Evolutionary conservation across 495 filamentous ascomycete genomes (phyloP), one percentile per base, ranked within the genome.

Genomic region (Penicillium mononematosum): DNA sequence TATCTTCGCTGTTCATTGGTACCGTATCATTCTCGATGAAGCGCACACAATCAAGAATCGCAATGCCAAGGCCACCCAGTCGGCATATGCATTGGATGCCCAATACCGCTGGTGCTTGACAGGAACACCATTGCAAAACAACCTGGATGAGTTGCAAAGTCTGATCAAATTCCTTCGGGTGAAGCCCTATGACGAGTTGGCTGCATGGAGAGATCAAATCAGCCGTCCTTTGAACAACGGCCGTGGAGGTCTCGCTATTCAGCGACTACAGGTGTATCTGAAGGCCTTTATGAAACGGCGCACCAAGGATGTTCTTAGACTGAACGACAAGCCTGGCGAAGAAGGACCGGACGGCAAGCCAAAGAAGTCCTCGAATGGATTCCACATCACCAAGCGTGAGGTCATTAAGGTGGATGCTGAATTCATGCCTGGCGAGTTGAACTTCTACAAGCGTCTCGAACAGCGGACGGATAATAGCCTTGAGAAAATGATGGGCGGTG

Each of bases 21-120:
- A 91, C 68, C 89, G 94, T 19, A 84, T 97, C 57, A 93, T 98
- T 49, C 81, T 98, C 16, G 94, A 98, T 59, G 94, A 98, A 75
- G 94, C 94, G 4, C 94, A 97, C 71, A 95, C 89, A 0, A 98
- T 98, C 79, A 98, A 98, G 74, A 98, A 98, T 70, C 86, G 92
- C 24, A 96, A 94, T 65, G 92, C 94, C 16, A 98, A 98, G 74
- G 86, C 87, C 10, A 94, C 94, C 0, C 87, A 96, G 64, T 91
- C 93, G 17, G 88, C 85, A 50, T 98, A 84, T 69, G 87, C 88
- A 3, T 75, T 98, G 24, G 78, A 85, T 47, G 81, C 89, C 20
- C 86, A 91, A 63, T 96, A 95, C 69, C 81, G 94, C 53, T 98
- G 94, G 94, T 97, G 94, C 66, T 77, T 98, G 51, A 95, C 91